phyloP scores from a whole-genome alignment of 2,329 filamentous ascomycete genomes.

The Fusarium marasasianum region DNA sequence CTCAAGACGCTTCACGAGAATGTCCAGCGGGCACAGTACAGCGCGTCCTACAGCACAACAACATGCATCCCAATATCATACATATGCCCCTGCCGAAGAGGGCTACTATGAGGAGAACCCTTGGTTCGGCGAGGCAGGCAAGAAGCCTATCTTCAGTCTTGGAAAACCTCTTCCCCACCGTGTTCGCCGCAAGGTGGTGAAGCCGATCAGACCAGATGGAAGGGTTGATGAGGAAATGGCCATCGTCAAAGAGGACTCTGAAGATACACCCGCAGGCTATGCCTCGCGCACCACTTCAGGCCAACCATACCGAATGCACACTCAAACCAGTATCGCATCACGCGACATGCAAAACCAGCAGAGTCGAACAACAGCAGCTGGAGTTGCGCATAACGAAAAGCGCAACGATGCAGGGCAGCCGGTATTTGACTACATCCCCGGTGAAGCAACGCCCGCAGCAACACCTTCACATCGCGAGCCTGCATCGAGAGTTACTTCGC shows the following conservation, averaged over 20 bases:
- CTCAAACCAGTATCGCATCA: background rate
- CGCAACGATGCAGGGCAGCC: conserved; percentile 17
- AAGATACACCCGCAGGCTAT: background rate
- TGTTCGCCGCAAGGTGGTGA: conserved; percentile 17
- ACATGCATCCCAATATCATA: background rate
- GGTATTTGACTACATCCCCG: conserved; percentile 15
- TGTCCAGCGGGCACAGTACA: background rate
- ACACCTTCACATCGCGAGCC: background rate
- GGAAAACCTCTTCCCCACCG: conserved; percentile 31
- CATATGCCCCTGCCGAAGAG: conserved; percentile 27
- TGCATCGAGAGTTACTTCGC: background rate
- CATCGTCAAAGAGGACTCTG: background rate
- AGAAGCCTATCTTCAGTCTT: conserved; percentile 34
- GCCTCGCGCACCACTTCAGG: background rate
- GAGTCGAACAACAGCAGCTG: conserved; percentile 5
- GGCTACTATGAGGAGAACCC: conserved; percentile 31
- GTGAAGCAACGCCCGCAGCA: background rate
- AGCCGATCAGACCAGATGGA: background rate
- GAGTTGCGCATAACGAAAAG: conserved; percentile 10
- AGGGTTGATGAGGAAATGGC: conserved; percentile 26
- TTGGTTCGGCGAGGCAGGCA: conserved; percentile 24
- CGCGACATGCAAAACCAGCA: conserved; percentile 6
- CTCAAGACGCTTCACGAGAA: background rate
- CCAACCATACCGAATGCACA: background rate
- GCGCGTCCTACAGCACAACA: background rate